Conservation (phyloP, 768 basidiomycete species). For the Xerocomus spinulosus region DNA sequence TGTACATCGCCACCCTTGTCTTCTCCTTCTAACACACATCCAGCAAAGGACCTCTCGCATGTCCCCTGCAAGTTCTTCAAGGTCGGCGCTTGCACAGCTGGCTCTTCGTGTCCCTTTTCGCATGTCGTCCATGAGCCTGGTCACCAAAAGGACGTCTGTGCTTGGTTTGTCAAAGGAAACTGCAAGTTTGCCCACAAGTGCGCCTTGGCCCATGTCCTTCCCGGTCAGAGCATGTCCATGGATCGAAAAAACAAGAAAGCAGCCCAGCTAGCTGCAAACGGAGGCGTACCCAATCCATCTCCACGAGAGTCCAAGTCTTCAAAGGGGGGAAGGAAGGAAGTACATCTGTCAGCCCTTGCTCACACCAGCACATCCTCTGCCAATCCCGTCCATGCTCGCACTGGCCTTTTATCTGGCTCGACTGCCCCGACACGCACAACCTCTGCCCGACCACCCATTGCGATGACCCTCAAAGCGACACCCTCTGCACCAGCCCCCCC, state of each 20-base stretch:
- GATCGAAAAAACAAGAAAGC: conserved; percentile 97
- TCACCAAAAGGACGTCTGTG: conserved; percentile 73
- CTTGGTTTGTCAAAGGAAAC: conserved; percentile 93
- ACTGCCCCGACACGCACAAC: conserved; percentile 61
- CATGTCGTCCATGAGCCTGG: conserved; percentile 72
- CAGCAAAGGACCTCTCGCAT: conserved; percentile 87
- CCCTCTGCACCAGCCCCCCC: conserved; percentile 79
- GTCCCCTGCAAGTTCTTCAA: conserved; percentile 98
- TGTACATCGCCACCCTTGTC: conserved; percentile 1
- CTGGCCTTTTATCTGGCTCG: conserved; percentile 45
- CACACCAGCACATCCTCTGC: conserved; percentile 10
- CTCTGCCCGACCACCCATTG: conserved; percentile 55
- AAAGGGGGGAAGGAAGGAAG: conserved; percentile 37
- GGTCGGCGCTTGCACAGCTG: conserved; percentile 90
- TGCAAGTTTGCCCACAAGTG: conserved; percentile 80
- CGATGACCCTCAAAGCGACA: conserved; percentile 64
- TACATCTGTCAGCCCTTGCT: conserved; percentile 16
- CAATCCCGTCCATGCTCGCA: conserved; percentile 10
- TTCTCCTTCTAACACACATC: background rate
- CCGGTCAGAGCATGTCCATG: conserved; percentile 92
- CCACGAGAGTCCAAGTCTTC: conserved; percentile 30
- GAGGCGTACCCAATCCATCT: conserved; percentile 33
- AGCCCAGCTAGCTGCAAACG: conserved; percentile 62
- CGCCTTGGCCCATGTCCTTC: conserved; percentile 89
- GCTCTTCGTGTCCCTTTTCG: conserved; percentile 93